phyloP scores from a whole-genome alignment of 768 basidiomycete species.

The Leccinum barrowsii region DNA sequence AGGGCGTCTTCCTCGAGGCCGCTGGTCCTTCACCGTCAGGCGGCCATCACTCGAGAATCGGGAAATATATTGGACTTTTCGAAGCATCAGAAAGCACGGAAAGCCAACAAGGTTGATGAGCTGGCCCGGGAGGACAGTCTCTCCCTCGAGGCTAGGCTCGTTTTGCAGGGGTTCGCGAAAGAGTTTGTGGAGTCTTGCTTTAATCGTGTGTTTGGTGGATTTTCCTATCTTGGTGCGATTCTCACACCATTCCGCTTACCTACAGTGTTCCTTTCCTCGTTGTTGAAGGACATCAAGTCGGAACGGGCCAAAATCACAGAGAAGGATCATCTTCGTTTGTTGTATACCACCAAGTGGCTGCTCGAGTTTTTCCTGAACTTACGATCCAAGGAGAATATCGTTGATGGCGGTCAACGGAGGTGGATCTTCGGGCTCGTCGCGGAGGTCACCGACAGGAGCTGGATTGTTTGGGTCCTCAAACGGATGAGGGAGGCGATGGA shows the following conservation, averaged over 20 bases:
- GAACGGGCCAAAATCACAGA: slow-evolving; percentile 92
- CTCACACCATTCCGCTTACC: slow-evolving; percentile 13
- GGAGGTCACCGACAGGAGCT: slow-evolving; percentile 80
- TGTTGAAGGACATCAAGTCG: slow-evolving; percentile 91
- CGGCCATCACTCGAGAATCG: slow-evolving; percentile 68
- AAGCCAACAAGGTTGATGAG: slow-evolving; percentile 61
- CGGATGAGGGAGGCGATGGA: slow-evolving; percentile 89
- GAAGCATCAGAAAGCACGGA: slow-evolving; percentile 59
- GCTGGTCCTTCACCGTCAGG: slow-evolving; percentile 83
- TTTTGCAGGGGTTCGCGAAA: slow-evolving; percentile 65
- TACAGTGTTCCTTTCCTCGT: slow-evolving; percentile 79
- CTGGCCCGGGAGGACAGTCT: slow-evolving; percentile 66
- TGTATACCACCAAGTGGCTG: slow-evolving; percentile 89
- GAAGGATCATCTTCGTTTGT: slow-evolving; percentile 86
- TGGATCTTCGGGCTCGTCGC: slow-evolving; percentile 76
- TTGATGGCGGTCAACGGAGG: slow-evolving; percentile 24
- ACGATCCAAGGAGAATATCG: slow-evolving; percentile 37
- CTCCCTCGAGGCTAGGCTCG: slow-evolving; percentile 56
- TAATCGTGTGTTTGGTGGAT: slow-evolving; percentile 61
- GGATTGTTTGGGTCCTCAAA: slow-evolving; percentile 87
- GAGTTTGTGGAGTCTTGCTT: slow-evolving; percentile 82
- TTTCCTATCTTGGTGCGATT: slow-evolving; percentile 11
- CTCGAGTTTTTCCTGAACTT: slow-evolving; percentile 80
- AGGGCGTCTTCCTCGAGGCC: slow-evolving; percentile 39
- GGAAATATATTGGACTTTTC: slow-evolving; percentile 68